Evolutionary conservation across 2,329 filamentous ascomycete genomes (phyloP).

Genomic region (Laburnicola sp.): DNA sequence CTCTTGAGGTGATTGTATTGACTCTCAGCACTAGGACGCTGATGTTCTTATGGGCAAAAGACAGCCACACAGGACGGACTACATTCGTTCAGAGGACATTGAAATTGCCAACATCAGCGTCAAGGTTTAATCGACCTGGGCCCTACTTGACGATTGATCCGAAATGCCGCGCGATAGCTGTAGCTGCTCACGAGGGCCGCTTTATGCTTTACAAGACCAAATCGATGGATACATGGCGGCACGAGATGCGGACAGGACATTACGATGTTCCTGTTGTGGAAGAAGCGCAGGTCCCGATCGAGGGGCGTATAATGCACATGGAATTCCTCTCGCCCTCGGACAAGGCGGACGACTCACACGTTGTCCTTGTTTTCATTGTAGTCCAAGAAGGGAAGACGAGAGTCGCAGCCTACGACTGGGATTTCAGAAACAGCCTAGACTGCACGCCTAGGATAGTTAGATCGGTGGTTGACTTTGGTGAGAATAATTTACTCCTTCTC

Average conservation of each 20-base stretch:
- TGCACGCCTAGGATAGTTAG: conserved; percentile 31
- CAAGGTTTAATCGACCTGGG: conserved; percentile 60
- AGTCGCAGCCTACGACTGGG: conserved; percentile 58
- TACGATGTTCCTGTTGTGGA: conserved; percentile 63
- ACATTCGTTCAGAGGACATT: conserved; percentile 65
- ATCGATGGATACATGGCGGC: conserved; percentile 55
- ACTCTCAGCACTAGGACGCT: conserved; percentile 73
- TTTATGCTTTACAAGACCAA: conserved; percentile 75
- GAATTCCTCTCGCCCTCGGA: conserved; percentile 80
- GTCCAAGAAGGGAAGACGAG: conserved; percentile 49
- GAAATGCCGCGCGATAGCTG: conserved; percentile 64
- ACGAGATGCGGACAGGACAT: conserved; percentile 46
- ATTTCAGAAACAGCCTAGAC: conserved; percentile 48
- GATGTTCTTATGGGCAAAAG: conserved; percentile 73
- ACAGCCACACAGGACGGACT: conserved; percentile 49
- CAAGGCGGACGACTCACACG: conserved; percentile 63
- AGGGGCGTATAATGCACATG: conserved; percentile 78
- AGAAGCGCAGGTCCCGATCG: conserved; percentile 54
- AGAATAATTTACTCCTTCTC: conserved; percentile 7
- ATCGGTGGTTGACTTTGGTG: conserved; percentile 32
- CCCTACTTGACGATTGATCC: conserved; percentile 77
- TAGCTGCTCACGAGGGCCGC: conserved; percentile 69
- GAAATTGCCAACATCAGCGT: conserved; percentile 60
- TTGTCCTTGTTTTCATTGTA: conserved; percentile 73
- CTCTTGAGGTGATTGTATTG: conserved; percentile 80